Conservation (phyloP, 176 grass and related monocot species). For the Rhynchospora pubera region DNA sequence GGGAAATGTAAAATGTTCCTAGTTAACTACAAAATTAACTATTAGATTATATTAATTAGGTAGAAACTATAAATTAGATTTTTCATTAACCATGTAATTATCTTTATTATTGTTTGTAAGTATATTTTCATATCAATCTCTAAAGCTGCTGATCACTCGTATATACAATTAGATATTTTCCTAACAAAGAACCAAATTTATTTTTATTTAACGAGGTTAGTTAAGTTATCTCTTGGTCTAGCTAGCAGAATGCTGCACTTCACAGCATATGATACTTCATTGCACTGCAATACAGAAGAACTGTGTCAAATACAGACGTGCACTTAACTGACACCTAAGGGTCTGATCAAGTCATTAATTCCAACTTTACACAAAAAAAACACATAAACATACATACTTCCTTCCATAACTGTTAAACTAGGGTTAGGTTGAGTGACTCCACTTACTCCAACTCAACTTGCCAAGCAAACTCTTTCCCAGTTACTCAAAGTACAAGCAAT, state of each 20-base stretch:
- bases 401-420: constrained; percentile 24
- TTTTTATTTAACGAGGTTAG: not conserved
- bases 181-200: not conserved
- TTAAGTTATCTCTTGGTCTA: not conserved
- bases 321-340: constrained; percentile 25
- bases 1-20: not conserved
- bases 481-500: constrained; percentile 18
- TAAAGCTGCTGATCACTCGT: not conserved
- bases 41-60: not conserved
- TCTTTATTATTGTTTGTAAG: not conserved
- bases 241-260: not conserved
- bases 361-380: constrained; percentile 3
- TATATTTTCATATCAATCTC: not conserved
- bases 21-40: not conserved
- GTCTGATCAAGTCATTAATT: constrained; percentile 23
- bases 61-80: not conserved
- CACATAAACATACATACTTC: not conserved
- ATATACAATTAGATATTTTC: not conserved
- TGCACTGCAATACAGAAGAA: not conserved
- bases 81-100: not conserved
- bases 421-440: constrained; percentile 28
- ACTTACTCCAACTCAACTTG: constrained; percentile 17
- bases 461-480: constrained; percentile 23
- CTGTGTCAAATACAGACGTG: constrained; percentile 18
- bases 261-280: not conserved